Conservation (phyloP, 2,329 filamentous ascomycete species). For the Cytospora schulzeri region DNA sequence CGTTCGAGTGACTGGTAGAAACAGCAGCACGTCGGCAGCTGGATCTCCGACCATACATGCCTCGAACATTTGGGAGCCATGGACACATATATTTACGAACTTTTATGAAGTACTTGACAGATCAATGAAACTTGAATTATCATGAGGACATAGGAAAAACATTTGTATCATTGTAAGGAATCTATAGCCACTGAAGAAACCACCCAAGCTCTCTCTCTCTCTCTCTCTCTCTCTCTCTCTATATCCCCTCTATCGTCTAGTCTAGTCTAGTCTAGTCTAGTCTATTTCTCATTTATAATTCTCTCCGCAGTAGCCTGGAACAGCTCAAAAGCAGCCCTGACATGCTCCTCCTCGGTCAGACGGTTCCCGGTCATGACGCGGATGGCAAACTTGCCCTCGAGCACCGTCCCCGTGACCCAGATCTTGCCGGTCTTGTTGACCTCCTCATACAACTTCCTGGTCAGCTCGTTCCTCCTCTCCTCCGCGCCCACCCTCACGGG, state of each 20-base stretch:
- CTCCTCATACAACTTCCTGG: constrained; percentile 73
- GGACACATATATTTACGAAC: no score
- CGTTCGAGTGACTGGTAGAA: constrained; percentile 26
- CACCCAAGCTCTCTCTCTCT: not conserved
- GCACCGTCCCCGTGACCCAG: constrained; percentile 75
- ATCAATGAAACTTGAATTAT: no score
- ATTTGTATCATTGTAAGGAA: no score
- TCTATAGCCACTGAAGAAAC: not conserved
- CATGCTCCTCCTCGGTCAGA: constrained; percentile 69
- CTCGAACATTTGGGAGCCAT: no score
- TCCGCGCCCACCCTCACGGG: constrained; percentile 39
- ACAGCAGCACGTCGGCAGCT: not conserved
- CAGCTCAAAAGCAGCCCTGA: constrained; percentile 73
- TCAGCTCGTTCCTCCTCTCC: constrained; percentile 65
- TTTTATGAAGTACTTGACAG: not conserved
- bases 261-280: no score
- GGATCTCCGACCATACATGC: no score
- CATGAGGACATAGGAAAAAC: no score
- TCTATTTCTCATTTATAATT: constrained; percentile 40
- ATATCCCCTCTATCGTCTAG: not conserved
- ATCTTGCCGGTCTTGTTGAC: constrained; percentile 76
- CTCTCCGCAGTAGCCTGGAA: constrained; percentile 67
- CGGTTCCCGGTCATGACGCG: constrained; percentile 76
- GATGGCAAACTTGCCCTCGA: constrained; percentile 76
- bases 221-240: no score